These are phyloP conservation scores for Starmerella lactis-condensi DNA, from an alignment of 805 yeast species.

Conservation along the genomic window DNA sequence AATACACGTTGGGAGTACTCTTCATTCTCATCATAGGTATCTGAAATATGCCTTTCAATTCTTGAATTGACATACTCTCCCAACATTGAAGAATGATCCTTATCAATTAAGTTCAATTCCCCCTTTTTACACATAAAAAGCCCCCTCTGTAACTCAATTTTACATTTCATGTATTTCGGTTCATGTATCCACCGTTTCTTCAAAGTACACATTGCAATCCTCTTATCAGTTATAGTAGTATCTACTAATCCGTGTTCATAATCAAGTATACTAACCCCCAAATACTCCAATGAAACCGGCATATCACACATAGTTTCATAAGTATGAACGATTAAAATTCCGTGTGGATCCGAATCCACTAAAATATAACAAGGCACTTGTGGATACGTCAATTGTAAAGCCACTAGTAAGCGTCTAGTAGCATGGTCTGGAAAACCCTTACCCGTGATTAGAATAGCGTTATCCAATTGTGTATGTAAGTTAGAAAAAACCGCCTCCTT, in stretches of 20 bases:
- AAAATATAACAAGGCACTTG: constrained; percentile 28
- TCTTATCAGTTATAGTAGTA: constrained; percentile 20
- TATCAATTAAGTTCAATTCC: constrained; percentile 34
- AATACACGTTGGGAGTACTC: no score
- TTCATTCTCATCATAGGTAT: no score
- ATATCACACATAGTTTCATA: constrained; percentile 15
- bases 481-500: constrained; percentile 32
- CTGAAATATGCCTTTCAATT: constrained; percentile 1
- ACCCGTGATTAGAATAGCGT: constrained; percentile 33
- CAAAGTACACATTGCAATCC: constrained; percentile 21
- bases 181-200: constrained; percentile 16
- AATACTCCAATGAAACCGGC: constrained; percentile 15
- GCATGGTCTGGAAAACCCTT: constrained; percentile 48
- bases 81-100: constrained; percentile 9
- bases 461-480: constrained; percentile 16
- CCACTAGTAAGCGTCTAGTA: constrained; percentile 29
- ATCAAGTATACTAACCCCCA: constrained; percentile 30
- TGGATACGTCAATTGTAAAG: constrained; percentile 20
- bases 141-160: constrained; percentile 36
- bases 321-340: constrained; percentile 32
- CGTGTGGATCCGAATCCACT: constrained; percentile 51
- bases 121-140: constrained; percentile 34
- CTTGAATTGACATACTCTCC: constrained; percentile 12
- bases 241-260: constrained; percentile 17
- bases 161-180: constrained; percentile 15